Percentiles rank a stretch among this genome's conserved stretches.
These are phyloP conservation scores for Cercospora brassicicola DNA, from an alignment of 2,329 filamentous ascomycete genomes.

Conservation along the genomic window DNA sequence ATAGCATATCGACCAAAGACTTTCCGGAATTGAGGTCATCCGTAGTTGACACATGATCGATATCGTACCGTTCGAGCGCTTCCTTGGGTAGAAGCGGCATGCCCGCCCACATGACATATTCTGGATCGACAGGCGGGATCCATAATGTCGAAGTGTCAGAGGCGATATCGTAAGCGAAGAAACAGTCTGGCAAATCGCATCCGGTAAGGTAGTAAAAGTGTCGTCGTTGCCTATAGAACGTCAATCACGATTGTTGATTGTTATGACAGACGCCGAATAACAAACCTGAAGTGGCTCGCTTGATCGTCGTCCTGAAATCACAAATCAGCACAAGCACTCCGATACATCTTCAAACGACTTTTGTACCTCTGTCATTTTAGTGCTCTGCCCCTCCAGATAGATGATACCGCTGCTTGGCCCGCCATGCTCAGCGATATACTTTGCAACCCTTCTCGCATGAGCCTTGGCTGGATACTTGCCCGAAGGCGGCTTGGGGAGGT, in stretches of 20 bases:
- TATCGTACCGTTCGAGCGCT: slow-evolving; percentile 59
- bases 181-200: slow-evolving; percentile 77
- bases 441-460: slow-evolving; percentile 80
- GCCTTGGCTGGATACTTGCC: slow-evolving; percentile 78
- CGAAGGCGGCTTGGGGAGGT: slow-evolving; percentile 37
- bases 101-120: slow-evolving; percentile 94
- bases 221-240: slow-evolving; percentile 48
- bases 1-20: slow-evolving; percentile 51
- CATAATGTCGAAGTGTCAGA: slow-evolving; percentile 77
- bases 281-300: slow-evolving; percentile 63
- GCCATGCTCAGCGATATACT: slow-evolving; percentile 67
- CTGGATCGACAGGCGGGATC: slow-evolving; percentile 85
- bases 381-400: slow-evolving; percentile 84
- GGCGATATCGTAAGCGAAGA: slow-evolving; percentile 77
- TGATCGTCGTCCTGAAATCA: slow-evolving; percentile 73
- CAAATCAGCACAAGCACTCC: neutral
- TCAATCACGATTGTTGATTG: neutral
- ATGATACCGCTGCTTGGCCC: slow-evolving; percentile 69
- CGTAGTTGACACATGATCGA: slow-evolving; percentile 56
- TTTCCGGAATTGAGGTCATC: slow-evolving; percentile 75
- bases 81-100: slow-evolving; percentile 76
- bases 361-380: slow-evolving; percentile 67
- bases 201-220: slow-evolving; percentile 95
- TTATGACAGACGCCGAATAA: neutral
- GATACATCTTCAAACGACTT: neutral